Conservation (phyloP, 169 alveolate genomes). For the Toxoplasma gondii region DNA sequence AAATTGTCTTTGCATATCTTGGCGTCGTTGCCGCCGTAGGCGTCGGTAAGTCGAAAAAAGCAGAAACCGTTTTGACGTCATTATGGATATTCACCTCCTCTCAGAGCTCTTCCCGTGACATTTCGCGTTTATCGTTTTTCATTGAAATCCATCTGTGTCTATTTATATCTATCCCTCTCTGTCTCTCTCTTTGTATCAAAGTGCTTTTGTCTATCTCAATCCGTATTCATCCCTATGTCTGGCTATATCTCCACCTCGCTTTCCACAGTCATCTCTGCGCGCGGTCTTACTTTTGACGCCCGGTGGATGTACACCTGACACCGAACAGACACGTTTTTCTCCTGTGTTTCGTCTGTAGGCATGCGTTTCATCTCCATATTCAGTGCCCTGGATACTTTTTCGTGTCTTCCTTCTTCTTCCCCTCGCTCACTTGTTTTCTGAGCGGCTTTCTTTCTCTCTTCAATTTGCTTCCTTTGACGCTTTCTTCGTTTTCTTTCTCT, state of each 20-base stretch:
- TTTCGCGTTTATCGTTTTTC: no score
- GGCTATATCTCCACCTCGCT: no score
- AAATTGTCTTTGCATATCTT: constrained; percentile 28
- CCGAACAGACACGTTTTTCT: no score
- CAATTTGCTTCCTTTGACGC: background rate
- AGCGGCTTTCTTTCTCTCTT: background rate
- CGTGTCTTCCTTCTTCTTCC: background rate
- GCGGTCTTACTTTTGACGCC: no score
- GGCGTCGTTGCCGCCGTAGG: constrained; percentile 52
- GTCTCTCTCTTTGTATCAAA: background rate
- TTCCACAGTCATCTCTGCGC: no score
- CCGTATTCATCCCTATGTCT: background rate
- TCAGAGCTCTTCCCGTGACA: background rate
- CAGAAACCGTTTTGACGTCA: background rate
- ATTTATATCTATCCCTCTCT: background rate
- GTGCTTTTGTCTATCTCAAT: background rate
- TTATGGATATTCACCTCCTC: background rate
- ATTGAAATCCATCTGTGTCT: background rate
- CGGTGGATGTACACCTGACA: no score
- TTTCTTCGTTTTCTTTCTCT: no score
- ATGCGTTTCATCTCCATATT: no score
- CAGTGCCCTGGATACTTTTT: background rate
- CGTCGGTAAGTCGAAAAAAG: constrained; percentile 27
- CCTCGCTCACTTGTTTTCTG: background rate
- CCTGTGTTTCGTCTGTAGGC: no score